phyloP scores from a whole-genome alignment of 108 stramenopile species.

The Discostella pseudostelligera region DNA sequence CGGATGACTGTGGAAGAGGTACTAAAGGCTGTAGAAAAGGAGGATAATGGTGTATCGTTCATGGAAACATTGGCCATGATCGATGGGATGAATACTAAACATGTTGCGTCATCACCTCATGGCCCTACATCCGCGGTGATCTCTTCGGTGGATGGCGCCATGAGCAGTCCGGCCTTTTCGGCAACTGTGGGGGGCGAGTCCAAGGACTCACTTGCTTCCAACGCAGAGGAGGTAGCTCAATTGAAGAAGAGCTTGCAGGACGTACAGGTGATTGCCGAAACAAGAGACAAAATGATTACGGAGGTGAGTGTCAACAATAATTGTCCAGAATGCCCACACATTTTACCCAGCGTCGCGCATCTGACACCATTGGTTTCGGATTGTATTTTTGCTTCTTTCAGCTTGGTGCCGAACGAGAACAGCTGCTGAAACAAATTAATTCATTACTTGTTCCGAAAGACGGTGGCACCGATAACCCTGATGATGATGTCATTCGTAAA shows the following conservation, averaged over 20 bases:
- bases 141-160: constrained; percentile 21
- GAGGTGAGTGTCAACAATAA: constrained; percentile 54
- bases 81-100: constrained; percentile 35
- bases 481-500: constrained; percentile 50
- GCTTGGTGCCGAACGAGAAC: constrained; percentile 58
- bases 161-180: constrained; percentile 43
- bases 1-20: constrained; percentile 69
- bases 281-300: constrained; percentile 68
- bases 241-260: constrained; percentile 63
- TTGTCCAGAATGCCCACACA: no score
- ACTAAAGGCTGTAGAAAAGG: constrained; percentile 62
- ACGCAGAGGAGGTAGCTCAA: constrained; percentile 45
- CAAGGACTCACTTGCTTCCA: constrained; percentile 26
- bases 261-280: constrained; percentile 51
- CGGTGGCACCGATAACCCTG: constrained; percentile 11
- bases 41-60: constrained; percentile 50
- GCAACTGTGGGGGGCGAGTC: constrained; percentile 9
- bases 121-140: constrained; percentile 26
- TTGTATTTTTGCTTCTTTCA: constrained; percentile 6
- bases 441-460: constrained; percentile 47
- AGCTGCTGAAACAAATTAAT: constrained; percentile 63
- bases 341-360: no score
- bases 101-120: constrained; percentile 37
- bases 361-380: constrained; percentile 5
- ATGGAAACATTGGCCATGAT: constrained; percentile 46